Evolutionary conservation across 495 filamentous ascomycete genomes (phyloP).

Genomic region (Trichoderma orchidacearum): DNA sequence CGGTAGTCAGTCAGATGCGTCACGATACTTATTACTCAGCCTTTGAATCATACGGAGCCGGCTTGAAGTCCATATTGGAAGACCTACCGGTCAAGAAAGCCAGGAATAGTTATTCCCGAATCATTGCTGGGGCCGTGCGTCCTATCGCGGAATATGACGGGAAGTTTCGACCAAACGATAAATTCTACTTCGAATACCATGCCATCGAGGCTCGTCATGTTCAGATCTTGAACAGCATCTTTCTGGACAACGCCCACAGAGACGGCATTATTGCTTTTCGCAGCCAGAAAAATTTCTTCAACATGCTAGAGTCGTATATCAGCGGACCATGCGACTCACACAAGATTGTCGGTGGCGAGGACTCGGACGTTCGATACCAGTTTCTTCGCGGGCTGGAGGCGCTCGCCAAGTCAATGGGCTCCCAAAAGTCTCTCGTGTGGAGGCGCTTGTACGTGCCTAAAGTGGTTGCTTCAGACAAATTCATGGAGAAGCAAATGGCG

Average conservation of each 20-base stretch:
- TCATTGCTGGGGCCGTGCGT: conserved; percentile 13
- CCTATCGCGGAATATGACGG: conserved; percentile 6
- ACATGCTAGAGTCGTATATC: too few relatives aligned
- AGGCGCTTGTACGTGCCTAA: too few relatives aligned
- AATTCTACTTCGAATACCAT: conserved; percentile 29
- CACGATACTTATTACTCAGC: conserved; percentile 5
- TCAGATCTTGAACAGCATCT: conserved; percentile 25
- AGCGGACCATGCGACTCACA: too few relatives aligned
- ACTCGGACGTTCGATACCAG: too few relatives aligned
- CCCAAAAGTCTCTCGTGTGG: too few relatives aligned
- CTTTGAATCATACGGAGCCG: background rate
- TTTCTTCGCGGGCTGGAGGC: too few relatives aligned
- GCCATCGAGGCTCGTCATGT: conserved; percentile 17
- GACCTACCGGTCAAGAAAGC: conserved; percentile 27
- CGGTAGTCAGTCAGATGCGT: conserved; percentile 2
- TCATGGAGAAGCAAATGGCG: too few relatives aligned
- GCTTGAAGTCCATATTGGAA: conserved; percentile 11
- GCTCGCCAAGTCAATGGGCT: too few relatives aligned
- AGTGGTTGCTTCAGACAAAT: too few relatives aligned
- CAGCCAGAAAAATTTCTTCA: too few relatives aligned
- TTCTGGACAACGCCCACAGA: conserved; percentile 28
- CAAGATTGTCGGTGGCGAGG: too few relatives aligned
- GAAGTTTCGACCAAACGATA: conserved; percentile 8
- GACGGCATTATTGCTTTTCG: too few relatives aligned
- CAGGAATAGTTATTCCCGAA: conserved; percentile 20